Conservation (phyloP, 208 protist genomes). For the Acanthamoeba lenticulata region DNA sequence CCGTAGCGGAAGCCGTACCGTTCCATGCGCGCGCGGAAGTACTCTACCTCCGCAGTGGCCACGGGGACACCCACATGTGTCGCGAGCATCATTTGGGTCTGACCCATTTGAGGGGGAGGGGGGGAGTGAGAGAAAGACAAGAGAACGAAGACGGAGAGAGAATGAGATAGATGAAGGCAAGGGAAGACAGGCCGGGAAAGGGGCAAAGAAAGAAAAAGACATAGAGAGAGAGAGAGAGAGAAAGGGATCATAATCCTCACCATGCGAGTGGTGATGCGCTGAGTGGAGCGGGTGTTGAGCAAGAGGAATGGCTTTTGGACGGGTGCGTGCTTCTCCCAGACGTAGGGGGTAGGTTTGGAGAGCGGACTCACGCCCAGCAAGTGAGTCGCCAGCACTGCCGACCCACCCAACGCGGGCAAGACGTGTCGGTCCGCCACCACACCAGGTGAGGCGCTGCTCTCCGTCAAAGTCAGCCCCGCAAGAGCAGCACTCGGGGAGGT, state of each 20-base stretch:
- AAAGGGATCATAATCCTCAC: neutral
- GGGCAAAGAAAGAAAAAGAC: neutral
- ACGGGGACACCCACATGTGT: neutral
- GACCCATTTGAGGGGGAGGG: neutral
- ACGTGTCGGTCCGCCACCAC: too few relatives aligned
- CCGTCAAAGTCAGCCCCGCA: too few relatives aligned
- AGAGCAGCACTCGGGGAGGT: neutral
- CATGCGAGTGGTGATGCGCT: neutral
- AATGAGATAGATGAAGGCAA: neutral
- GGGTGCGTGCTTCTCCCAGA: constrained; percentile 8
- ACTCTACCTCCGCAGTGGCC: neutral
- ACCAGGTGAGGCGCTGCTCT: too few relatives aligned
- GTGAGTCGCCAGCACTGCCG: neutral
- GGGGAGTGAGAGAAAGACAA: neutral
- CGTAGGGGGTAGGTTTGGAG: neutral
- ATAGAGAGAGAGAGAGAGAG: neutral
- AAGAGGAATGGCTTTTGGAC: neutral
- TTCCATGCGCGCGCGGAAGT: constrained; percentile 10
- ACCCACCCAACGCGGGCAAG: neutral
- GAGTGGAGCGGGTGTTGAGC: neutral
- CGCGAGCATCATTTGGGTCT: constrained; percentile 18
- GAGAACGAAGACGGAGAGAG: neutral
- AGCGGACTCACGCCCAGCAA: neutral
- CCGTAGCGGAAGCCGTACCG: neutral
- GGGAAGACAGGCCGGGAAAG: neutral